Conservation (phyloP, 2,329 filamentous ascomycete species). For the Plectosphaerella sp. region DNA sequence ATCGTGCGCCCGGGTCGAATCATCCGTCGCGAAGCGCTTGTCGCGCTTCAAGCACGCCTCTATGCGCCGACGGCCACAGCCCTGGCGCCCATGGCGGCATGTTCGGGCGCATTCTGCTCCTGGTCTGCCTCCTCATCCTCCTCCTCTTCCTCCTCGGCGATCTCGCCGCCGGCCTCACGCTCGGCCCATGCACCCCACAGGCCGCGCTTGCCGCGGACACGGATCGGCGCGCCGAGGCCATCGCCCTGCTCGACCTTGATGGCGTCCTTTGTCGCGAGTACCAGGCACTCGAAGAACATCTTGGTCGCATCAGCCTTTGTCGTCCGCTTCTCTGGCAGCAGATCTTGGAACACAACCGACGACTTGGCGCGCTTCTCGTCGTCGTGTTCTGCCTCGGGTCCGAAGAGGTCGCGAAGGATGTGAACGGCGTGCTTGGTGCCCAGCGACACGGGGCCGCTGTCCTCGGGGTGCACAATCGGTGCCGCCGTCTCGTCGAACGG, state of each 20-base stretch:
- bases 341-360: conserved; percentile 82
- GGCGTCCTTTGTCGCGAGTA: conserved; percentile 94
- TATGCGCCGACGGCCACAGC: conserved; percentile 33
- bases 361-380: conserved; percentile 70
- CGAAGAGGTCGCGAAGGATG: conserved; percentile 84
- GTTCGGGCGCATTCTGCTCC: conserved; percentile 30
- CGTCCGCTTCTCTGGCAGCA: conserved; percentile 77
- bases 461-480: conserved; percentile 72
- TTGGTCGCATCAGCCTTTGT: conserved; percentile 91
- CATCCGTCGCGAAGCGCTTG: neutral
- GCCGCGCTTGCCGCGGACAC: conserved; percentile 86
- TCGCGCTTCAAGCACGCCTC: conserved; percentile 4
- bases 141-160: conserved; percentile 45
- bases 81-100: conserved; percentile 15
- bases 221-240: conserved; percentile 72
- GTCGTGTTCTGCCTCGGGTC: conserved; percentile 63
- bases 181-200: conserved; percentile 98
- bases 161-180: conserved; percentile 60
- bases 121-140: conserved; percentile 39
- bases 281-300: conserved; percentile 98
- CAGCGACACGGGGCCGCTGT: conserved; percentile 81
- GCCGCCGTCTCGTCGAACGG: conserved; percentile 76
- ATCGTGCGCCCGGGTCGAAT: neutral
- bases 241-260: conserved; percentile 90
- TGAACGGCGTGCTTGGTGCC: conserved; percentile 96